Conservation (phyloP, 257 asterid genomes). For the Fraxinus pennsylvanica region DNA sequence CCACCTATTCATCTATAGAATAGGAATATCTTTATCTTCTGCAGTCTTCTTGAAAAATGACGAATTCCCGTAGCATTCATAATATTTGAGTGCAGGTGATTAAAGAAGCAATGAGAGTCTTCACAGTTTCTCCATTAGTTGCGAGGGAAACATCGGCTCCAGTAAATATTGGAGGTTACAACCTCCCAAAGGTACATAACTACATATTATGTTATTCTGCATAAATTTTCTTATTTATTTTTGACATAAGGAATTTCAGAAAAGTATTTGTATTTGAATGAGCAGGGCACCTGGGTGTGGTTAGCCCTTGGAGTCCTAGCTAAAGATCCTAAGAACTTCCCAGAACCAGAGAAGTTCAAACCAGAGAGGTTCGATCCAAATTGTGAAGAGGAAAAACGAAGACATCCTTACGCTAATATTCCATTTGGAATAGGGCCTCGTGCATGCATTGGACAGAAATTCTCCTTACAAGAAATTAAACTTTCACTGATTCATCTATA, state of each 20-base stretch:
- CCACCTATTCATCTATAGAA: too few species aligned
- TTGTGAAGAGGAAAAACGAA: conserved; percentile 75
- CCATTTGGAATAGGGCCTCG: conserved; percentile 98
- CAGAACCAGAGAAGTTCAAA: conserved; percentile 79
- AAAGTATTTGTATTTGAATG: not conserved
- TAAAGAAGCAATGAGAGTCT: conserved; percentile 94
- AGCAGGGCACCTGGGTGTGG: conserved; percentile 98
- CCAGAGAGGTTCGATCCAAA: conserved; percentile 93
- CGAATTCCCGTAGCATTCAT: not conserved
- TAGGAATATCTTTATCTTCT: not conserved
- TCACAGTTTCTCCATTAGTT: conserved; percentile 80
- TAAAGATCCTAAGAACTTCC: conserved; percentile 81
- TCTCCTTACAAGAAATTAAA: conserved; percentile 81
- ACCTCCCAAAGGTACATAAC: conserved; percentile 69
- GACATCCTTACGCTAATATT: conserved; percentile 89
- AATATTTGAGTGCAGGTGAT: conserved; percentile 55
- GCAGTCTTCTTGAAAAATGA: not conserved
- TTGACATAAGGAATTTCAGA: not conserved
- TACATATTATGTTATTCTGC: conserved; percentile 10
- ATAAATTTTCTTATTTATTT: not conserved
- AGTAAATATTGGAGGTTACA: conserved; percentile 85
- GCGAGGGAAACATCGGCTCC: conserved; percentile 84
- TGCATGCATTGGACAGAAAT: conserved; percentile 86
- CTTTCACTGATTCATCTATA: conserved; percentile 76
- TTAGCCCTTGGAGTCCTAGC: conserved; percentile 88